Percentiles rank a stretch among this genome's conserved stretches.
phyloP scores from a whole-genome alignment of 345 rosid genomes.

The Bruguiera sexangula region DNA sequence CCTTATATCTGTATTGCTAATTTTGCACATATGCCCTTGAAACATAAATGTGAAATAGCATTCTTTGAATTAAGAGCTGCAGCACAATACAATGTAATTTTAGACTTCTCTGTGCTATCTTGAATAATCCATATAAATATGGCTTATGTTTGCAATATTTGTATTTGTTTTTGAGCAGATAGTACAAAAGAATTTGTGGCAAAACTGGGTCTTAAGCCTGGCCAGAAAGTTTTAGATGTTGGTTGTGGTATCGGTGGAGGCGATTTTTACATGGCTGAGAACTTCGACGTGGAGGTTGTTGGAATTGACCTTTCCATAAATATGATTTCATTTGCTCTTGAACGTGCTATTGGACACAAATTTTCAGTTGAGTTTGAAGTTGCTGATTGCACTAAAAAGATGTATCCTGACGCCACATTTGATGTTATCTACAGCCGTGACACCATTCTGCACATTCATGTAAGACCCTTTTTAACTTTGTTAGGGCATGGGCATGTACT shows the following conservation, averaged over 20 bases:
- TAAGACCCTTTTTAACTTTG: conserved; percentile 18
- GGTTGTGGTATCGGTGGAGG: conserved; percentile 99
- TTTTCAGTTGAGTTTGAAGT: conserved; percentile 92
- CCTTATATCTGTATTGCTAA: no score
- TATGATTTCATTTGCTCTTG: conserved; percentile 93
- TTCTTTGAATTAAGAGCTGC: no score
- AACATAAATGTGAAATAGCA: no score
- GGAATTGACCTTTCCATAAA: conserved; percentile 94
- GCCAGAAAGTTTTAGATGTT: conserved; percentile 94
- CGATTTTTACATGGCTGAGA: conserved; percentile 96
- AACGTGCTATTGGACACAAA: conserved; percentile 85
- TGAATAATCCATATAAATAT: no score
- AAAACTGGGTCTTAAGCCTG: conserved; percentile 77
- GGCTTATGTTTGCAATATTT: background rate
- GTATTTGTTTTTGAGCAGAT: conserved; percentile 45
- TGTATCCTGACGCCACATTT: conserved; percentile 70
- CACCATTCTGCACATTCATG: conserved; percentile 93
- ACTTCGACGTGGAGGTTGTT: conserved; percentile 75
- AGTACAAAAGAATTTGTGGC: conserved; percentile 94
- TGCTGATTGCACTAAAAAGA: conserved; percentile 89
- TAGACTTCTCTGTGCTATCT: no score
- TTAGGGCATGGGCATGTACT: background rate
- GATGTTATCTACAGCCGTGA: conserved; percentile 98
- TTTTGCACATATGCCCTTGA: no score
- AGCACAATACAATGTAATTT: no score